Evolutionary conservation across 2,329 filamentous ascomycete species (phyloP), one percentile per base, ranked within the genome.

Genomic region (Polytolypa hystricis): DNA sequence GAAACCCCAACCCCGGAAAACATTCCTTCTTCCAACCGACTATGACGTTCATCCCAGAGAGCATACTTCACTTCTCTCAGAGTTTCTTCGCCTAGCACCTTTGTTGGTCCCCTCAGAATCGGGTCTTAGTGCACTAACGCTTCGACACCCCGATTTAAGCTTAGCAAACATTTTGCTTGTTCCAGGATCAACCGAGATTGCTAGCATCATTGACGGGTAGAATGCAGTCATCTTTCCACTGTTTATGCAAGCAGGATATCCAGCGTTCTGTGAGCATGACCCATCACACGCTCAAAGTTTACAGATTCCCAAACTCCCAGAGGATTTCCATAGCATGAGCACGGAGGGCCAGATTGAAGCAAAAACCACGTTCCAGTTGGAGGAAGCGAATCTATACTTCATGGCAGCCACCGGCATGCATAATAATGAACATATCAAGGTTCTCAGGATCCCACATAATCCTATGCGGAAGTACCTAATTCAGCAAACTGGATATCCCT

Each of bases 331-430:
- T 27, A 5, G 41, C 10, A 49, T 52, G 39, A 35, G 10, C 14
- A 18, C 38, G n/a, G 38, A 49, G 11, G 31, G 52, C 36, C 43
- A 54, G 31, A 42, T 21, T 36, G 25, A 52, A 47, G 28, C 5
- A 2, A 50, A 11, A 38, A 25, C 40, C 6, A 38, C 20, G 3
- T 49, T 52, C 33, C 46, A 47, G 20, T 39, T 51, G 28, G 34
- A 50, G 35, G 43, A 52, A 30, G 46, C 52, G 10, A 54, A 53
- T n/a, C 43, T 53, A 7, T 55, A 53, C 38, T 55, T 52, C 31
- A 53, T 44, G 37, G 51, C 50, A 4, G 45, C 45, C n/a, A 55
- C 43, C 14, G 46, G 47, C 3, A 5, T 55, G 37, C 28, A 50
- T 34, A 51, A 53, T 39, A 23, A 49, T 0, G 1, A 38, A 31